phyloP scores from a whole-genome alignment of 2,329 filamentous ascomycete species.

The Ophiostoma sp. region DNA sequence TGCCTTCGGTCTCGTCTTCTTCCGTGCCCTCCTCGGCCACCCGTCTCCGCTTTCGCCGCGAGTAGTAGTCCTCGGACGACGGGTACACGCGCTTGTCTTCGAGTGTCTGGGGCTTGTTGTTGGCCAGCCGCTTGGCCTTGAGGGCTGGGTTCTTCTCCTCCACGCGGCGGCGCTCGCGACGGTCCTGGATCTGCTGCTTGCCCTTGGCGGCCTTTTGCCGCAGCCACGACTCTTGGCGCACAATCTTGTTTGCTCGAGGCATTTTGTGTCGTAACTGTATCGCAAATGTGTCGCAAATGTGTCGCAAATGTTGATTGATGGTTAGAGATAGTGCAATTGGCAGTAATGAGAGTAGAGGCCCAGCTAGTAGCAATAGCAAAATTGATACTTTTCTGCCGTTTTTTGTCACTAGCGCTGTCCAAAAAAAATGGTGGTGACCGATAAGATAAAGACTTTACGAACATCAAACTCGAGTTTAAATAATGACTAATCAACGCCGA shows the following conservation, averaged over 20 bases:
- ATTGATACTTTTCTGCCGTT: constrained; percentile 15
- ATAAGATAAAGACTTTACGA: constrained; percentile 8
- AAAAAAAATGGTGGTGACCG: constrained; percentile 17
- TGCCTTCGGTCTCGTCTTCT: constrained; percentile 46
- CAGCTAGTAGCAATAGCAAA: not conserved
- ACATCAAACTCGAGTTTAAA: not conserved
- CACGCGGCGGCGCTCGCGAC: constrained; percentile 73
- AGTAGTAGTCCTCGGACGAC: constrained; percentile 57
- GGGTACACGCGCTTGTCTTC: constrained; percentile 91
- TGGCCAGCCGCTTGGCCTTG: constrained; percentile 64
- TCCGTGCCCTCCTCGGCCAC: constrained; percentile 40
- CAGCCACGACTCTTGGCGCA: constrained; percentile 70
- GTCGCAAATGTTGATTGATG: not conserved
- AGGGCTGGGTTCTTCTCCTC: constrained; percentile 78
- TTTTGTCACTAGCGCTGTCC: constrained; percentile 19
- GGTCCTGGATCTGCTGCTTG: constrained; percentile 66
- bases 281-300: not conserved
- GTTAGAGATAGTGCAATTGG: not conserved
- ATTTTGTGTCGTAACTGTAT: constrained; percentile 17
- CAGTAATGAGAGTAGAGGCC: not conserved
- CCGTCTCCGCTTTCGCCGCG: constrained; percentile 53
- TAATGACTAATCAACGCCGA: constrained; percentile 16
- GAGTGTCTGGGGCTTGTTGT: constrained; percentile 74
- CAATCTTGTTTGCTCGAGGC: constrained; percentile 63
- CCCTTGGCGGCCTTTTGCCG: constrained; percentile 51